Percentiles rank a stretch among this genome's conserved stretches.
These are phyloP conservation scores for Vanrija pseudolonga DNA, from an alignment of 1,284 basidiomycete species.

Conservation along the genomic window DNA sequence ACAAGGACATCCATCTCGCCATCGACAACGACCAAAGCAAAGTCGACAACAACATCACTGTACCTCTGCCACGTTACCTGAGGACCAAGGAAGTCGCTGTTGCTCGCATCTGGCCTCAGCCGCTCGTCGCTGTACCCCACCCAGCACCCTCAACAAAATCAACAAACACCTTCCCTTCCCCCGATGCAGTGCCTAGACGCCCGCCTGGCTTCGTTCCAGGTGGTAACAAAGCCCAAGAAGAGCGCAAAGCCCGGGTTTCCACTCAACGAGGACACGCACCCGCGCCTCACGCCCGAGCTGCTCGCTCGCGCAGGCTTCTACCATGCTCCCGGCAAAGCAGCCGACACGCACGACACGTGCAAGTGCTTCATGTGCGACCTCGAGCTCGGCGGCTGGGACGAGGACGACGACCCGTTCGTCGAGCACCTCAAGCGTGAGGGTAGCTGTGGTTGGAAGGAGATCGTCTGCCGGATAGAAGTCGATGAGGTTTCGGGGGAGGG, in stretches of 20 bases:
- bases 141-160: not conserved
- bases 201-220: slow-evolving; percentile 34
- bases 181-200: slow-evolving; percentile 38
- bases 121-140: too few relatives aligned
- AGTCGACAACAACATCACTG: too few relatives aligned
- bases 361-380: slow-evolving; percentile 73
- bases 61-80: too few relatives aligned
- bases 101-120: too few relatives aligned
- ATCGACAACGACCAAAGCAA: too few relatives aligned
- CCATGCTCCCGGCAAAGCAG: slow-evolving; percentile 46
- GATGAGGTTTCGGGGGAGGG: slow-evolving; percentile 22
- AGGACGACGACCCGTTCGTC: slow-evolving; percentile 71
- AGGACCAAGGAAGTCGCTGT: too few relatives aligned
- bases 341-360: slow-evolving; percentile 29
- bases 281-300: slow-evolving; percentile 61
- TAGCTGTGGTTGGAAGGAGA: slow-evolving; percentile 70
- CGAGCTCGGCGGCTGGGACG: slow-evolving; percentile 71
- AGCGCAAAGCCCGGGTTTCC: slow-evolving; percentile 40
- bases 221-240: slow-evolving; percentile 25
- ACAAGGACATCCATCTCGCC: not conserved
- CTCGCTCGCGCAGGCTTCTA: slow-evolving; percentile 81
- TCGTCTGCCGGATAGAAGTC: slow-evolving; percentile 62
- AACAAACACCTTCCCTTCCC: not conserved
- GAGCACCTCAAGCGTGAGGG: slow-evolving; percentile 65
- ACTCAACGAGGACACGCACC: slow-evolving; percentile 28